Base-by-base conservation (phyloP, 176 grass and related monocot genomes). In the Eragrostis curvula region DNA sequence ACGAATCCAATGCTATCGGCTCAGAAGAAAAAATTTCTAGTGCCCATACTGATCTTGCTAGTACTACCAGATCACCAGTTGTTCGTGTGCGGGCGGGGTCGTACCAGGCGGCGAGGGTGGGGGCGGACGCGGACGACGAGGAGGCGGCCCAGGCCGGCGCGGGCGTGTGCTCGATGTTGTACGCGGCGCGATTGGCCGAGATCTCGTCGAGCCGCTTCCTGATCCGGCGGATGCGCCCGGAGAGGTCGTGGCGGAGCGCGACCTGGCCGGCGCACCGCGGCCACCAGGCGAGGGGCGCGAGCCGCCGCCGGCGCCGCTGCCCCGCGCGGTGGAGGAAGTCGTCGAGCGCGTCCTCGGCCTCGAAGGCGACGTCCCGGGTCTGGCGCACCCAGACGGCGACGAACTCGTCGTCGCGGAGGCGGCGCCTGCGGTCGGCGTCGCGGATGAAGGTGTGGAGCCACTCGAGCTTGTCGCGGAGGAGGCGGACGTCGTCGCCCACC, bases 381-480 rank as follows among this genome's bases (percentile, higher is more conserved):
- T 93, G 91, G 42, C 84, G 49, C 55, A 90, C 80, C 91, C 91
- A 93, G 41, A 93, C 87, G 40, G 84, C 75, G 41, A 93, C 80
- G 58, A 87, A 93, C 39, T 83, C 76, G 49, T 90, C 78, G 75
- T 87, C 75, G 66, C 83, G 81, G 53, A 69, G 85, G 56, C 87
- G 87, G 48, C 91, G 84, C 12, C 85, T 28, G 66, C 81, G 80
- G 80, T 90, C 87, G 41, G 87, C 91, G 85, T 89, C 87, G 71
- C 84, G 61, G 63, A 93, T 75, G 71, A 93, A 93, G 62, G 91
- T 90, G 84, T 87, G 91, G 5, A 93, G 80, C 91, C 91, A 93
- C 76, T 90, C 91, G 28, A 93, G 87, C 87, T 83, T 87, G 84
- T 93, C 91, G 21, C 78, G 84, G 61, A 92, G 83, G 21, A 87